Conservation (phyloP, 306 rosid genomes). For the Hylodesmum podocarpum region DNA sequence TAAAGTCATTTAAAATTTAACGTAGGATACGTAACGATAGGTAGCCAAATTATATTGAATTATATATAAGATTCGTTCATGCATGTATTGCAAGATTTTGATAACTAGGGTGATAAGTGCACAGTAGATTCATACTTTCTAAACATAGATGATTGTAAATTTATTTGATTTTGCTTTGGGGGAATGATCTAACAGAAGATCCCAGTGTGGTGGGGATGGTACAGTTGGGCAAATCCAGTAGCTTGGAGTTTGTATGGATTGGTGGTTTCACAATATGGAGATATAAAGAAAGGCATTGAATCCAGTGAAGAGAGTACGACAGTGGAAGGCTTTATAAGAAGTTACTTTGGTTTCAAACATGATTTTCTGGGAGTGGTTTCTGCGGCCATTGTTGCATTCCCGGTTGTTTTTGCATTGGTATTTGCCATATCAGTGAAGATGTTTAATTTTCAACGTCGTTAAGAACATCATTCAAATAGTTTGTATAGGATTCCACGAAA, state of each 20-base stretch:
- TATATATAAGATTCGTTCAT: too few relatives aligned
- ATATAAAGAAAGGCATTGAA: constrained; percentile 30
- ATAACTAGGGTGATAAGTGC: too few relatives aligned
- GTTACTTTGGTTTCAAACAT: constrained; percentile 48
- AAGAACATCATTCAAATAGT: background rate
- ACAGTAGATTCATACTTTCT: background rate
- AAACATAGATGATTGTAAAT: background rate
- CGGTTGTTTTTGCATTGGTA: constrained; percentile 33
- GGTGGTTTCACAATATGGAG: constrained; percentile 61
- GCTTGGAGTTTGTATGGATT: constrained; percentile 69
- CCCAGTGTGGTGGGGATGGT: constrained; percentile 72
- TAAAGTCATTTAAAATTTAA: too few relatives aligned
- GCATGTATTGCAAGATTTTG: too few relatives aligned
- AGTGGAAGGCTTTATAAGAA: constrained; percentile 40
- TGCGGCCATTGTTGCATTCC: constrained; percentile 32
- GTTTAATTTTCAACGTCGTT: constrained; percentile 45
- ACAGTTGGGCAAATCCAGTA: constrained; percentile 51
- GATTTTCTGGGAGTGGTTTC: constrained; percentile 51
- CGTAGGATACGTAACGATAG: too few relatives aligned
- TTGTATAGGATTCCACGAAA: background rate
- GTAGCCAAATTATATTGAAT: too few relatives aligned
- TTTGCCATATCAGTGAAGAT: constrained; percentile 40
- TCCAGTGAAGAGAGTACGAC: constrained; percentile 14
- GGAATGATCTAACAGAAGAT: constrained; percentile 45
- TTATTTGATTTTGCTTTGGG: background rate